Evolutionary conservation across 1,139 yeast genomes (phyloP), one percentile per base, ranked within the genome.

Genomic region (Geotrichum europaeum): DNA sequence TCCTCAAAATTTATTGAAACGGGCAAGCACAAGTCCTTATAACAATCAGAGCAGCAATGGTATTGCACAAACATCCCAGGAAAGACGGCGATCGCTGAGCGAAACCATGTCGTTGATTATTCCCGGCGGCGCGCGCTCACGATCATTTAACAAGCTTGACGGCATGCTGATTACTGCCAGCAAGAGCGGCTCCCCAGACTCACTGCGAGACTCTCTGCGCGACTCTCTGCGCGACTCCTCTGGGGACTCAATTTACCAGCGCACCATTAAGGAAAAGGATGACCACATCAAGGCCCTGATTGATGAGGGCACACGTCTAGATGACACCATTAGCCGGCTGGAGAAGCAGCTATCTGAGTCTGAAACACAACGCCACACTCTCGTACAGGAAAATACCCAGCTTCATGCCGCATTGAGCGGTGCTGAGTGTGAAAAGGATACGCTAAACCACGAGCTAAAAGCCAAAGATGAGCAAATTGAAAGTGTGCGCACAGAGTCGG

Each of bases 261-360:
- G 50, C 5, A 63, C 62, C 45, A 60, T 68, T 34, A 59, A 62
- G 22, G 72, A 69, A 25, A 62, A 66, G 52, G 73, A 71, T 45
- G 72, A 69, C 53, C 73, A 72, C 56, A 70, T 72, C 52, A 64
- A 67, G 51, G 65, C 64, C 62, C 66, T 71, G 12, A 67, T 69
- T 2, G 67, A 64, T 2, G 74, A 71, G 52, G 73, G 74, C 30
- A 65, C 75, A 9, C 63, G 69, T 40, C 63, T 70, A 68, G 73
- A 68, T 53, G 68, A 66, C 32, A 65, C 69, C 13, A 65, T 71
- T 55, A 66, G 65, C 49, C 64, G 63, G 30, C 65, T 72, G 22
- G 69, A 69, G 56, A 71, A 70, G 30, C 68, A 68, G 65, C 61
- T 72, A 63, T 61, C 68, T 36, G 69, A 74, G 63, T 63, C 72